Evolutionary conservation across 2,329 filamentous ascomycete species (phyloP), one percentile per base, ranked within the genome.

Genomic region (Pseudocercospora crystallina): DNA sequence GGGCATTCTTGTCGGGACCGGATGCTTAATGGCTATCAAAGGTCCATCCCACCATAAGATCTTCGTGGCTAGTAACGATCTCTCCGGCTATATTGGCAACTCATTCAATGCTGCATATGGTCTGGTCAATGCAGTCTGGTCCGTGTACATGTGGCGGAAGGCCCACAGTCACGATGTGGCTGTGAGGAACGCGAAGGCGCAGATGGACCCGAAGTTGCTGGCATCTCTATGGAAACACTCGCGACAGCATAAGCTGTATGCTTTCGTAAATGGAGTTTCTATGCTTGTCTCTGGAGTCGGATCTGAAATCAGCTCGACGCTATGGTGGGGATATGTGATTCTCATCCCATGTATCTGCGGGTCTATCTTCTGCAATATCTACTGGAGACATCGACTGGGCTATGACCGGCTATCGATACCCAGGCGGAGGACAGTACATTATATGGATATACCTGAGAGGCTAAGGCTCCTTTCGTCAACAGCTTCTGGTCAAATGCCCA

Each of bases 71-170:
- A 80, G 75, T 58, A 82, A 82, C 47, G 61, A 81, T 2, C 61
- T 82, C 0, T 80, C 79, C 0, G 80, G 80, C 1, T 81, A 80
- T 51, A 68, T 82, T 13, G 80, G 80, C 2, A 82, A 82, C 50
- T 67, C 72, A 0, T 72, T 76, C 1, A 72, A 77, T 2, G 77
- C 77, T 0, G 17, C 75, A 0, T 82, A 76, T 40, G 79, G 77
- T 2, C 44, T 80, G 0, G 47, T 73, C 36, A 82, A 80, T 58
- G 70, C 72, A 0, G 43, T 65, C 5, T 82, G 79, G 79, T 77
- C 76, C 0, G 57, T 56, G 0, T 75, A 71, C 51, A 63, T 81
- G 1, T 72, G 71, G 29, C 41, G 45, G 1, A 71, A 74, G 11
- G 76, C 76, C 30, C 65, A 66, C 10, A 55, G 59, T 0, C 77